Base-by-base conservation (phyloP, 129 eudicot genomes). In the Flaveria linearis region DNA sequence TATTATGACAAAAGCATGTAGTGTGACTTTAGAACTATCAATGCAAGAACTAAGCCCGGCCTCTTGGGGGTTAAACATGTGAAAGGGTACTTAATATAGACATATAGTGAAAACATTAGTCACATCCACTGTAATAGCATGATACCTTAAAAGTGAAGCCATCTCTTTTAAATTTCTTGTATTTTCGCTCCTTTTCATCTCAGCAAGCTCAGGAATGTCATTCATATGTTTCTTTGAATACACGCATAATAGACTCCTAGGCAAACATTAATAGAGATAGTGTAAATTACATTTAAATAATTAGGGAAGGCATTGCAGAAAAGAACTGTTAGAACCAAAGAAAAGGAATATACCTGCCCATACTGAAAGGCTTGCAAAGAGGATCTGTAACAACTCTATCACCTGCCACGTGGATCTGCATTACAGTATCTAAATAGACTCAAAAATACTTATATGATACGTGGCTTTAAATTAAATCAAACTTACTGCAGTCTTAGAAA, bases 361-460 rank as follows among this genome's bases (percentile, higher is more conserved):
- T 91, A 74, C 98, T 91, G 81, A 91, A 94, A 71, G 98, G 98
- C 87, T 91, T 94, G 89, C 98, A 94, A 20, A 94, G 96, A 64
- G 98, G 98, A 89, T 89, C 98, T 49, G 93, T 91, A 53, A 94
- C 76, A 76, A 94, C 98, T 79, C 98, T 83, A 75, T 94, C 97
- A 56, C 98, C 97, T 42, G 97, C 98, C 76, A 94, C 88, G 22
- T 80, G 87, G 81, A 82, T 94, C 98, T 91, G 96, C 86, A 88
- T 82, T 42, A 76, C 62, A 80, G 30, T 73, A 45, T 33, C 8
- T 16, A 81, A 17, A 69, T 13, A 51, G 72, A 63, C 66, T 50
- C 16, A 76, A 74, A 9, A 72, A 57, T 58, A 42, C 13, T 73
- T 28, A 70, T 65, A 26, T 36, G 26, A 67, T 47, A 69, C 61